phyloP scores from a whole-genome alignment of 2,329 filamentous ascomycete genomes.

The Neoarthrinium moseri region DNA sequence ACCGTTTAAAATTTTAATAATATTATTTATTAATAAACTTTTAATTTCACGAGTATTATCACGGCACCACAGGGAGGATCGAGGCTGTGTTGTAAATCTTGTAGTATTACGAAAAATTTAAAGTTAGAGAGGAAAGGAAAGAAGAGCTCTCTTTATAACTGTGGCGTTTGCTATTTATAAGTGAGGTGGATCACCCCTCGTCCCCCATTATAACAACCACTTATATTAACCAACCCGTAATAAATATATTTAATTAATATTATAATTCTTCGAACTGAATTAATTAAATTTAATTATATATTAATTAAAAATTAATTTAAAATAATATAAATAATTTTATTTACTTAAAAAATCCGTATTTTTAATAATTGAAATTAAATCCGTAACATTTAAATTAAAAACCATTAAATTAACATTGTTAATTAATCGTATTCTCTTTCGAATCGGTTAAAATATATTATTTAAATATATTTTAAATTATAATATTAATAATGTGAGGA shows the following conservation, averaged over 20 bases:
- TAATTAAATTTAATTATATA: slow-evolving; percentile 2
- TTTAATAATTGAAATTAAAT: background rate
- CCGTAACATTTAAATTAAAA: background rate
- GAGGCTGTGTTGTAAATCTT: background rate
- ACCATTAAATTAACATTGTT: too few relatives aligned
- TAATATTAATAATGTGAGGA: background rate
- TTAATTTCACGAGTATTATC: background rate
- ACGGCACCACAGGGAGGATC: background rate
- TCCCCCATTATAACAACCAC: background rate
- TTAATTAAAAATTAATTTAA: too few relatives aligned
- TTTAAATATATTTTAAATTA: background rate
- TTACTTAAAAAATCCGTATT: background rate
- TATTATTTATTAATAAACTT: background rate
- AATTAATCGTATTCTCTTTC: background rate
- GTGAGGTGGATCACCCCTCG: background rate
- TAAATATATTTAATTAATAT: background rate
- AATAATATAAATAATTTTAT: background rate
- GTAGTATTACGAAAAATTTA: background rate
- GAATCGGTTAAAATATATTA: background rate
- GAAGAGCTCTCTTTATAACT: background rate
- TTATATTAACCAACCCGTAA: background rate
- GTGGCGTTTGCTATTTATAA: too few relatives aligned
- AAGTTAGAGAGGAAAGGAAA: too few relatives aligned
- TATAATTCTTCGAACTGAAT: background rate
- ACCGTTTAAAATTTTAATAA: background rate